A percentile compares a stretch with the other conserved stretches of the same genome.
These are phyloP conservation scores for Alternaria postmessia DNA, from an alignment of 2,329 filamentous ascomycete species.

Conservation along the genomic window DNA sequence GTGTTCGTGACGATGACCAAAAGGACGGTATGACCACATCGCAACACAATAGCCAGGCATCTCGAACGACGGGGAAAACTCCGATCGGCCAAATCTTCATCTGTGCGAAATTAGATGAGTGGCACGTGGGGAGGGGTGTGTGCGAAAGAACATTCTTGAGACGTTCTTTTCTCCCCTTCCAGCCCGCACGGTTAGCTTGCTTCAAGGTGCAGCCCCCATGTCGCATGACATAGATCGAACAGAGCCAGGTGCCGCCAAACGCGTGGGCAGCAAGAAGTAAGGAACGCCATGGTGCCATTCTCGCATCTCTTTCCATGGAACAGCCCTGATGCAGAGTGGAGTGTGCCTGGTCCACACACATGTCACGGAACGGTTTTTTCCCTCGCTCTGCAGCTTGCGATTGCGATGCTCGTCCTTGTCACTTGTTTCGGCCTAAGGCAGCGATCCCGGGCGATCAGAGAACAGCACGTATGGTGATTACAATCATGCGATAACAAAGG, in stretches of 20 bases:
- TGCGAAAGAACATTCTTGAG: constrained; percentile 17
- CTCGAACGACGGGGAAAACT: background rate
- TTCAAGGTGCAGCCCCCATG: constrained; percentile 17
- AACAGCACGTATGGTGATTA: background rate
- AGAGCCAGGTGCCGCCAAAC: constrained; percentile 9
- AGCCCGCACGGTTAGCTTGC: constrained; percentile 20
- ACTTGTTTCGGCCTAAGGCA: constrained; percentile 25
- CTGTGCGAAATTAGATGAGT: constrained; percentile 22
- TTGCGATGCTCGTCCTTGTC: constrained; percentile 7
- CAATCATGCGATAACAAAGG: background rate
- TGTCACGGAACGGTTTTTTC: constrained; percentile 23
- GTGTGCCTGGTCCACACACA: constrained; percentile 19
- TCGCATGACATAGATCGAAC: background rate
- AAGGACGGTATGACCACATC: constrained; percentile 1
- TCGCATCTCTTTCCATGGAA: constrained; percentile 24
- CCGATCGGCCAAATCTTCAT: constrained; percentile 14
- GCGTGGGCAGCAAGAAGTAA: constrained; percentile 12
- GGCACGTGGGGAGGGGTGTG: background rate
- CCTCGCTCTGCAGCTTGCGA: background rate
- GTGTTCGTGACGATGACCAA: background rate
- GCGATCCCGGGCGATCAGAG: constrained; percentile 34
- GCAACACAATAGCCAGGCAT: background rate
- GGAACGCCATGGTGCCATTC: background rate
- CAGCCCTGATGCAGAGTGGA: constrained; percentile 9
- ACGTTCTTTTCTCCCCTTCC: constrained; percentile 15